Percentiles rank a stretch among this genome's conserved stretches.
phyloP scores from a whole-genome alignment of 257 asterid genomes.

The Scutellaria galericulata region DNA sequence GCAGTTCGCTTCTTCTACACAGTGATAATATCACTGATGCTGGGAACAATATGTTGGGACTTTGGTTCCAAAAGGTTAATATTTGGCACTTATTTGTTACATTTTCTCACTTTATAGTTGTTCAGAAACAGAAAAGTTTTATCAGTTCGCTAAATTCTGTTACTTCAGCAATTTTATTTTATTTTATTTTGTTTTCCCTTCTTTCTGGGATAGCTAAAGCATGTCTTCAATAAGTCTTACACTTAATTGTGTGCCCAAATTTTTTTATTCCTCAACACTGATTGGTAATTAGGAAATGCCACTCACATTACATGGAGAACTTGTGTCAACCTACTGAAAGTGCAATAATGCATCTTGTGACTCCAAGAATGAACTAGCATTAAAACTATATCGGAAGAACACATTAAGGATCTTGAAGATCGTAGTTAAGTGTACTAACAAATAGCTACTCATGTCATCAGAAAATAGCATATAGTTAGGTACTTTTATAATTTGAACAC shows the following conservation, averaged over 20 bases:
- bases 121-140: conserved; percentile 17
- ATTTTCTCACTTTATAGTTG: background rate
- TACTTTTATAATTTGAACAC: conserved; percentile 1
- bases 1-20: conserved; percentile 97
- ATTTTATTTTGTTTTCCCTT: background rate
- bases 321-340: background rate
- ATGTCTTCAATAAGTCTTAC: background rate
- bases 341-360: background rate
- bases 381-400: conserved; percentile 4
- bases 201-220: conserved; percentile 2
- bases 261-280: background rate
- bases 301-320: background rate
- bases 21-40: conserved; percentile 82
- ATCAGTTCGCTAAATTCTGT: background rate
- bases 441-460: background rate
- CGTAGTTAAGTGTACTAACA: background rate
- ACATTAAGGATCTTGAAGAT: conserved; percentile 21
- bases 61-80: conserved; percentile 86
- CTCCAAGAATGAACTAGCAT: background rate
- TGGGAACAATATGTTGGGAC: conserved; percentile 90
- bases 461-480: background rate
- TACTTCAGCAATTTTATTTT: background rate
- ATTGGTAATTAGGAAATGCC: conserved; percentile 10
- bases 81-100: conserved; percentile 16
- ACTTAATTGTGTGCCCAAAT: background rate